These are phyloP conservation scores for Samsoniella hepiali DNA, from an alignment of 2,329 filamentous ascomycete species.

Conservation along the genomic window DNA sequence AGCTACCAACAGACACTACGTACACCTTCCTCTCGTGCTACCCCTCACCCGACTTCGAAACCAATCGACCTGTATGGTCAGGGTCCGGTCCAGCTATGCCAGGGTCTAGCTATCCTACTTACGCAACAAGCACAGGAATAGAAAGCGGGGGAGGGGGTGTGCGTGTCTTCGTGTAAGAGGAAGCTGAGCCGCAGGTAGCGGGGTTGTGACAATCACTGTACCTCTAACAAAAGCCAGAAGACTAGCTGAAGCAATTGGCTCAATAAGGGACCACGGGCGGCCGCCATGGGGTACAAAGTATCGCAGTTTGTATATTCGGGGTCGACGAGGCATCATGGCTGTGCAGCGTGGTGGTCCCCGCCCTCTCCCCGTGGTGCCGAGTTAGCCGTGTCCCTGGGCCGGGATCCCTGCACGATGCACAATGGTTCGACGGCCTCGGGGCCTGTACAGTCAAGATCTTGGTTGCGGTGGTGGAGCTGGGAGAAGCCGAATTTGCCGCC, in stretches of 20 bases:
- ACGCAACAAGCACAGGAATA: conserved; percentile 7
- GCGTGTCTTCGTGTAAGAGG: neutral
- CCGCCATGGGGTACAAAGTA: too few species aligned
- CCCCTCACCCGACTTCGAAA: neutral
- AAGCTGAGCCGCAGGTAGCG: neutral
- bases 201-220: neutral
- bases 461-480: neutral
- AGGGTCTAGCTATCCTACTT: neutral
- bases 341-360: neutral
- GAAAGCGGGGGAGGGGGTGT: conserved; percentile 4
- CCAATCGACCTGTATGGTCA: conserved; percentile 1
- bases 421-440: neutral
- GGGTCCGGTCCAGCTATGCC: conserved; percentile 4
- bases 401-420: neutral
- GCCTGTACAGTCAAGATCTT: neutral
- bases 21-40: neutral
- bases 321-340: neutral
- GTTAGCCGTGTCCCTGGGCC: conserved; percentile 7
- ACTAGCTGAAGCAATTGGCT: neutral
- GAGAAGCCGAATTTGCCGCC: neutral
- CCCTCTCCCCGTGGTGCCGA: conserved; percentile 5
- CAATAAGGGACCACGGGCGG: too few species aligned
- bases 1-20: neutral
- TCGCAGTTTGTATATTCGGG: too few species aligned
- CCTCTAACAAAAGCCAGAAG: neutral